Percentiles rank a stretch among this genome's conserved stretches.
Conservation (phyloP, 2,329 filamentous ascomycete species). For the Alternaria ethzedia region DNA sequence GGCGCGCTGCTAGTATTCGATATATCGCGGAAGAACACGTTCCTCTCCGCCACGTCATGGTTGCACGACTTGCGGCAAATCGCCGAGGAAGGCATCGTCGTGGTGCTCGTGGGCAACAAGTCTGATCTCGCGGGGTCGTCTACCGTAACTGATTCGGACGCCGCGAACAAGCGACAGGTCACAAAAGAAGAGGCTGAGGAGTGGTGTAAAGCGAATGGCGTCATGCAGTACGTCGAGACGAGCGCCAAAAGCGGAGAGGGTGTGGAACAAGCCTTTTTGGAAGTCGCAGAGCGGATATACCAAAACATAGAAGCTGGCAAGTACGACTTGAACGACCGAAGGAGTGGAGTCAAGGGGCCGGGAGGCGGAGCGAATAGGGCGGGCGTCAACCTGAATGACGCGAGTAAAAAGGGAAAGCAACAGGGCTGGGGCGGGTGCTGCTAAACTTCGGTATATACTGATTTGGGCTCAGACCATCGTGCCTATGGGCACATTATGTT, state of each 20-base stretch:
- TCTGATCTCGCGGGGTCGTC: constrained; percentile 71
- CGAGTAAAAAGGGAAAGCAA: constrained; percentile 40
- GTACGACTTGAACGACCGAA: constrained; percentile 92
- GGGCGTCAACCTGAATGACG: constrained; percentile 53
- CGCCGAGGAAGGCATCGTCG: constrained; percentile 92
- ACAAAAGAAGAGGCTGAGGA: constrained; percentile 82
- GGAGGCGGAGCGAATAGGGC: constrained; percentile 54
- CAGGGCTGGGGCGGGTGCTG: constrained; percentile 45
- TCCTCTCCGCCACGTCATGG: constrained; percentile 89
- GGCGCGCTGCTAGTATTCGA: constrained; percentile 91
- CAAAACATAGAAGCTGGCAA: constrained; percentile 94
- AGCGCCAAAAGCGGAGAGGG: constrained; percentile 94
- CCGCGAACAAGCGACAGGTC: constrained; percentile 76
- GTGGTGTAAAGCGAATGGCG: constrained; percentile 85
- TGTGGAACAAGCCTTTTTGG: constrained; percentile 90
- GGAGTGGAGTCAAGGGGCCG: constrained; percentile 84
- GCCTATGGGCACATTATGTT: background rate
- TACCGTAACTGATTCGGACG: constrained; percentile 44
- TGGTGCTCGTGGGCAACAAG: constrained; percentile 96
- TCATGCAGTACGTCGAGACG: constrained; percentile 94
- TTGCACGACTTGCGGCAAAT: constrained; percentile 92
- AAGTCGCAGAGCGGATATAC: constrained; percentile 94
- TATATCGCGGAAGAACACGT: constrained; percentile 84
- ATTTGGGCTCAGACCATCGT: background rate
- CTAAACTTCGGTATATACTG: constrained; percentile 12